Evolutionary conservation across 768 basidiomycete genomes (phyloP).

Genomic region (Tephrocybe rancida): DNA sequence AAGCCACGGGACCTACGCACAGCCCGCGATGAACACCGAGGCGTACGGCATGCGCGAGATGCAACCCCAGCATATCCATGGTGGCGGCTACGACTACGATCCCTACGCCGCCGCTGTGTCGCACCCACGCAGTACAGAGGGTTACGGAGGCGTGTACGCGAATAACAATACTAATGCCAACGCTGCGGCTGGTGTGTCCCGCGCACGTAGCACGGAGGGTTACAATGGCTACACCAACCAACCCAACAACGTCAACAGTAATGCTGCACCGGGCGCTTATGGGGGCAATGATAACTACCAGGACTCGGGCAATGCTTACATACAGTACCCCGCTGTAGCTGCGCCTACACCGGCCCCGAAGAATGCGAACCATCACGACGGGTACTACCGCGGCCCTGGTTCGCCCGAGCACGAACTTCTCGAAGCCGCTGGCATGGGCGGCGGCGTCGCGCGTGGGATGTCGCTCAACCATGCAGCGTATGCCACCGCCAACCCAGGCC

Average conservation of each 20-base stretch:
- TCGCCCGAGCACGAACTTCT: neutral
- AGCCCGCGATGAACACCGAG: neutral
- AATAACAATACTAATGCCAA: too few species aligned
- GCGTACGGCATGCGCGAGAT: neutral
- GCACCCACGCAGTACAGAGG: too few species aligned
- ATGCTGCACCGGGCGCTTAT: too few species aligned
- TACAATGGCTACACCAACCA: neutral
- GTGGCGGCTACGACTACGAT: neutral
- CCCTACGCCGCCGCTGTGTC: neutral
- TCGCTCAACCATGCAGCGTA: neutral
- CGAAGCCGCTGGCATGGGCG: neutral
- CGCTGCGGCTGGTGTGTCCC: neutral
- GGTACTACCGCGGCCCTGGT: neutral
- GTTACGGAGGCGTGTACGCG: too few species aligned
- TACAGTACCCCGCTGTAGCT: neutral
- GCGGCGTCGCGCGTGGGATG: neutral
- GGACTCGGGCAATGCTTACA: neutral
- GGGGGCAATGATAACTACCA: too few species aligned
- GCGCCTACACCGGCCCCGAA: neutral
- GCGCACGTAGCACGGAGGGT: neutral
- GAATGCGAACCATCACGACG: neutral
- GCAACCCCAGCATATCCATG: neutral
- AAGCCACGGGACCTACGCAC: neutral
- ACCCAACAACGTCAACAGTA: neutral
- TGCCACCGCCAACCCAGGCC: neutral